These are phyloP conservation scores for Monosporascus sp. DNA, from an alignment of 2,329 filamentous ascomycete species.

Conservation along the genomic window DNA sequence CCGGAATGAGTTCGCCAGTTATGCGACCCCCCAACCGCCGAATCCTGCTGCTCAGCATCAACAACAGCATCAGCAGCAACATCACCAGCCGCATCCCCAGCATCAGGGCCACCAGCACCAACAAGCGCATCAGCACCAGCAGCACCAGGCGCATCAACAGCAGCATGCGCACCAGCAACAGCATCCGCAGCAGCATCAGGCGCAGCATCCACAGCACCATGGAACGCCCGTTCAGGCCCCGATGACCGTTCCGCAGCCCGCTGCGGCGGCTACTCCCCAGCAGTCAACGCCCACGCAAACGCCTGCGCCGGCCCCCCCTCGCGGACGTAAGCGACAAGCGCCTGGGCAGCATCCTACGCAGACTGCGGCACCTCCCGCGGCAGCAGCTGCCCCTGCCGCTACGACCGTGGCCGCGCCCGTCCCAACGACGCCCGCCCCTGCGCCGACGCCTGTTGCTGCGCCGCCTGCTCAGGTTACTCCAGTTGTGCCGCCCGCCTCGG, in stretches of 20 bases:
- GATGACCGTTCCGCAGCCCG: constrained; percentile 29
- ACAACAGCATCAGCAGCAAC: constrained; percentile 27
- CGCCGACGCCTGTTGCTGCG: constrained; percentile 27
- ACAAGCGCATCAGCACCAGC: constrained; percentile 29
- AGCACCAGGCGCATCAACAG: constrained; percentile 31
- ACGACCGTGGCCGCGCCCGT: constrained; percentile 25
- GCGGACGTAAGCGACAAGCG: constrained; percentile 29
- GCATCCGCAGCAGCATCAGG: constrained; percentile 21
- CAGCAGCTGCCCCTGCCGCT: constrained; percentile 27
- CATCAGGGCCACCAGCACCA: constrained; percentile 16
- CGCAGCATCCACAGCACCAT: constrained; percentile 28
- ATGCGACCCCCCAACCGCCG: constrained; percentile 15
- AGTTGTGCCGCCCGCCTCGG: constrained; percentile 21
- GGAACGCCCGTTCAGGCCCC: constrained; percentile 30
- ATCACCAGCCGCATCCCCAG: constrained; percentile 27
- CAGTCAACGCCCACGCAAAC: constrained; percentile 30
- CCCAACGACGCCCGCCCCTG: constrained; percentile 29
- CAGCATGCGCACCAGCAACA: constrained; percentile 29
- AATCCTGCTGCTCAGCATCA: constrained; percentile 30
- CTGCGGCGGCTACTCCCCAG: constrained; percentile 25
- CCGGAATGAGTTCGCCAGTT: constrained; percentile 37
- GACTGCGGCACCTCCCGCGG: constrained; percentile 20
- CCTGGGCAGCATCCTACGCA: constrained; percentile 25
- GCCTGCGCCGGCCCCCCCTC: constrained; percentile 26
- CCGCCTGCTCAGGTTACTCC: constrained; percentile 25